Base-by-base conservation (phyloP, 768 basidiomycete species). In the Suillus cothurnatus region DNA sequence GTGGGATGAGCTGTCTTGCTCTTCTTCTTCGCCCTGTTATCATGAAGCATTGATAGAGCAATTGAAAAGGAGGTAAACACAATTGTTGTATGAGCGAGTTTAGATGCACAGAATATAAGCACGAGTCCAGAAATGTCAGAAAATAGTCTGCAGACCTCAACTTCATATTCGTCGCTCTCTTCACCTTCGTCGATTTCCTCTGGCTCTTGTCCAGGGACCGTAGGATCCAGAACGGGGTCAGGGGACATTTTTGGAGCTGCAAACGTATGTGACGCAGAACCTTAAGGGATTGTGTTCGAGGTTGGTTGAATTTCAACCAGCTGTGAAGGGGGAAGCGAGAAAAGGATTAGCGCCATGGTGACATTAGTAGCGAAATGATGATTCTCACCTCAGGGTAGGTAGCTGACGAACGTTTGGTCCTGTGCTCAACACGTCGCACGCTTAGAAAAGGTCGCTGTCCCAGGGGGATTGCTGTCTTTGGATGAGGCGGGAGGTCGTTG, bases 131-230 rank as follows among this genome's bases (percentile, higher is more conserved):
- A 43, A 23, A 15, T 14, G 32, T 31, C 60, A 68, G 32, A 55
- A 63, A 49, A 41, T 38, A 17, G 52, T 9, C 17, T 52, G 12
- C 55, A 62, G n/a, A 75, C 74, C 66, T 76, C 71, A 31, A 66
- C 3, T 0, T 72, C 74, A 56, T 76, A 77, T 2, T 21, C n/a
- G 26, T 75, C 74, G 34, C 68, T 74, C 34, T 76, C 73, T n/a
- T 77, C 76, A 15, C 61, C 74, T 2, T 70, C 71, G 7, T 68
- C 60, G 26, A 6, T 3, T 34, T 65, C 67, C 17, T 69, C 65
- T 9, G 39, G n/a, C 32, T 45, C 53, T 41, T 71, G 67, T 26
- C 66, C 52, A 0, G 7, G 0, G 45, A 57, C 12, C 12, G 63
- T 56, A 6, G 70, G 66, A 38, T 77, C 67, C 12, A 52, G 26